Evolutionary conservation across 805 yeast species (phyloP).

Genomic region (Saturnispora quitensis): DNA sequence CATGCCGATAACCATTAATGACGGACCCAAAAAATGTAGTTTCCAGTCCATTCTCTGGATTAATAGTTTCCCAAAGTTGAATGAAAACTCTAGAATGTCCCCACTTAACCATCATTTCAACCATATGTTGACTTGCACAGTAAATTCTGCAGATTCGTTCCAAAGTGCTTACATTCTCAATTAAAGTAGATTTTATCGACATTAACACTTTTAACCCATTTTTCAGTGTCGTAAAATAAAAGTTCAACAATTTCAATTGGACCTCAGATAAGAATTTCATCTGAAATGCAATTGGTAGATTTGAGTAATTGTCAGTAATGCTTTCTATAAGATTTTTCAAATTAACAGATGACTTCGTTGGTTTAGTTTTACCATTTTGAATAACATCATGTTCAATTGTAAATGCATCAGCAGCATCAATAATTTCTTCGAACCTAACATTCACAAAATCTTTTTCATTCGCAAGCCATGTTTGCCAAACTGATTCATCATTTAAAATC

Average conservation of each 20-base stretch:
- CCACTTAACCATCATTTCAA: slow-evolving; percentile 34
- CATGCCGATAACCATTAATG: slow-evolving; percentile 28
- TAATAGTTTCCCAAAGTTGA: slow-evolving; percentile 32
- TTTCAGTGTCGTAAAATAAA: slow-evolving; percentile 36
- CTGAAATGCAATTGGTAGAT: slow-evolving; percentile 44
- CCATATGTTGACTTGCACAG: slow-evolving; percentile 29
- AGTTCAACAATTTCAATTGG: slow-evolving; percentile 48
- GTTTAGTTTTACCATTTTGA: slow-evolving; percentile 36
- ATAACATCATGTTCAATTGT: slow-evolving; percentile 49
- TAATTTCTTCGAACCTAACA: slow-evolving; percentile 42
- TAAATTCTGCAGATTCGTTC: slow-evolving; percentile 35
- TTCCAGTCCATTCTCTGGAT: slow-evolving; percentile 10
- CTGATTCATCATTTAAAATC: slow-evolving; percentile 19
- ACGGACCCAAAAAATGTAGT: slow-evolving; percentile 38
- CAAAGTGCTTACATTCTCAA: slow-evolving; percentile 20
- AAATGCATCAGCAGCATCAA: slow-evolving; percentile 41
- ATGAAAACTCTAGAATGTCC: slow-evolving; percentile 34
- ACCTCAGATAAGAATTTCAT: slow-evolving; percentile 47
- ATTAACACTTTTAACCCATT: slow-evolving; percentile 36
- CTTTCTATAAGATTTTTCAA: slow-evolving; percentile 49
- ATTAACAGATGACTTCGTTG: slow-evolving; percentile 55
- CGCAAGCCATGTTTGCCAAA: slow-evolving; percentile 41
- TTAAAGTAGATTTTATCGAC: slow-evolving; percentile 19
- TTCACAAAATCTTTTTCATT: slow-evolving; percentile 46
- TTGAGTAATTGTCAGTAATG: slow-evolving; percentile 44